Conservation (phyloP, 495 filamentous ascomycete species). For the Mytilinidion resinicola region DNA sequence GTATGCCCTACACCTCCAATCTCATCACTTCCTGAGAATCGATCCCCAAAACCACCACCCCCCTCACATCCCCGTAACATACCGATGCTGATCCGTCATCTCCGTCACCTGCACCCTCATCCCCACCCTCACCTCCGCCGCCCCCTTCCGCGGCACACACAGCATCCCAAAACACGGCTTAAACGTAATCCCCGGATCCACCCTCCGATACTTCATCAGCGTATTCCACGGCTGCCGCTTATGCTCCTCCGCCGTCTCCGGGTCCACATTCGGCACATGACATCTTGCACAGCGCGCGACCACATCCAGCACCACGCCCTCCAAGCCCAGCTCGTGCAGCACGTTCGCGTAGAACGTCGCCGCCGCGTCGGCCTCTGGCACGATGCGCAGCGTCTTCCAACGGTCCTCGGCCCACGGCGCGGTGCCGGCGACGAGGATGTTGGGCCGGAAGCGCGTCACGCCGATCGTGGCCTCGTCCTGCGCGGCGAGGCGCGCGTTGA, state of each 20-base stretch:
- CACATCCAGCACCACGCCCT: conserved; percentile 39
- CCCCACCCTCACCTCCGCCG: conserved; percentile 45
- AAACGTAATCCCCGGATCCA: conserved; percentile 36
- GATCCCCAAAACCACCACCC: not conserved
- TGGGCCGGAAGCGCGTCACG: conserved; percentile 43
- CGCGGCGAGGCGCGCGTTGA: conserved; percentile 32
- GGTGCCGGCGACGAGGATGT: conserved; percentile 36
- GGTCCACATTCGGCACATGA: conserved; percentile 40
- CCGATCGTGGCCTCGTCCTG: conserved; percentile 27
- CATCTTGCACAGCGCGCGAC: conserved; percentile 36
- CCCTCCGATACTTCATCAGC: conserved; percentile 36
- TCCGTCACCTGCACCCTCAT: conserved; percentile 50
- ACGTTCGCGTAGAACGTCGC: conserved; percentile 2
- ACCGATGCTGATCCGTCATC: conserved; percentile 39
- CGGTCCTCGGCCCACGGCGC: conserved; percentile 39
- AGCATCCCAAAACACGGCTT: conserved; percentile 43
- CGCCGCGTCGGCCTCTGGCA: not conserved
- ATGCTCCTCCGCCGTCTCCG: conserved; percentile 39
- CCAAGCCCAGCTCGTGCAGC: conserved; percentile 4
- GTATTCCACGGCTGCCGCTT: conserved; percentile 39
- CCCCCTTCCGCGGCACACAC: conserved; percentile 40
- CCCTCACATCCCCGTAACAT: conserved; percentile 16
- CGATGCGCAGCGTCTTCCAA: conserved; percentile 35
- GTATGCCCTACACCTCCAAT: too few species aligned
- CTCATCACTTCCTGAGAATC: not conserved